Percentiles rank a stretch among this genome's conserved stretches.
Evolutionary conservation across 2,329 filamentous ascomycete genomes (phyloP).

Genomic region (Ramularia collo-cygni): DNA sequence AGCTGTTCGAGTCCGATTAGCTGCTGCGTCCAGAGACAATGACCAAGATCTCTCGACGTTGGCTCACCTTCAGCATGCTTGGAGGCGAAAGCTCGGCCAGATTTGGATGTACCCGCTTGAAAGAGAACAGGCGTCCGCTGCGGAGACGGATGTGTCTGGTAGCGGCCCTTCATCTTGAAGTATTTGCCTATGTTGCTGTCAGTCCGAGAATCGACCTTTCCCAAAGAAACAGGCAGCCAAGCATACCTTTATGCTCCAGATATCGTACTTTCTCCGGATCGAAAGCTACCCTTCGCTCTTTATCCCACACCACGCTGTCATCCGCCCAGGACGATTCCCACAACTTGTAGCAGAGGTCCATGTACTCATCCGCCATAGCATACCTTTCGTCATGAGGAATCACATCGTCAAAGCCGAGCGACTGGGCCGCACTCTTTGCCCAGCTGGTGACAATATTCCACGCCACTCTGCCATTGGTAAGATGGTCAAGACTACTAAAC

Average conservation of each 20-base stretch:
- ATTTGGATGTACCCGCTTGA: conserved; percentile 54
- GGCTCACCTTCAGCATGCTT: conserved; percentile 56
- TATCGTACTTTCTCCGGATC: conserved; percentile 54
- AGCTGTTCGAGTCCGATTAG: no score
- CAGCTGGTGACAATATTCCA: conserved; percentile 63
- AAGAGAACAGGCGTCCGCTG: conserved; percentile 36
- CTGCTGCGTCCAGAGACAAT: no score
- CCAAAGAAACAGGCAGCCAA: no score
- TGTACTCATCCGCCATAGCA: conserved; percentile 55
- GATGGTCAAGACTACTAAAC: conserved; percentile 56
- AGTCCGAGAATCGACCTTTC: conserved; percentile 54
- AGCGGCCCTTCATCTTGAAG: conserved; percentile 39
- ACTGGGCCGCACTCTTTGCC: conserved; percentile 58
- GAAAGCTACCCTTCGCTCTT: conserved; percentile 49
- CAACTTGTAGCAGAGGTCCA: conserved; percentile 55
- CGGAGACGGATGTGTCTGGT: conserved; percentile 38
- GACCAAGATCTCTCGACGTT: no score
- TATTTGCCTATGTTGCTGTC: conserved; percentile 56
- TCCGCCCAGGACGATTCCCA: conserved; percentile 49
- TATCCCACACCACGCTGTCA: conserved; percentile 50
- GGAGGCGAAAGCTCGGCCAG: conserved; percentile 51
- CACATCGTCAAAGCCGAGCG: conserved; percentile 51
- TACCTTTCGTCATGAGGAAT: conserved; percentile 58
- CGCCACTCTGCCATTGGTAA: conserved; percentile 54
- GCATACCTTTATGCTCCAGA: no score